Base-by-base conservation (phyloP, 352 stramenopile genomes). In the Pythium graminicola region DNA sequence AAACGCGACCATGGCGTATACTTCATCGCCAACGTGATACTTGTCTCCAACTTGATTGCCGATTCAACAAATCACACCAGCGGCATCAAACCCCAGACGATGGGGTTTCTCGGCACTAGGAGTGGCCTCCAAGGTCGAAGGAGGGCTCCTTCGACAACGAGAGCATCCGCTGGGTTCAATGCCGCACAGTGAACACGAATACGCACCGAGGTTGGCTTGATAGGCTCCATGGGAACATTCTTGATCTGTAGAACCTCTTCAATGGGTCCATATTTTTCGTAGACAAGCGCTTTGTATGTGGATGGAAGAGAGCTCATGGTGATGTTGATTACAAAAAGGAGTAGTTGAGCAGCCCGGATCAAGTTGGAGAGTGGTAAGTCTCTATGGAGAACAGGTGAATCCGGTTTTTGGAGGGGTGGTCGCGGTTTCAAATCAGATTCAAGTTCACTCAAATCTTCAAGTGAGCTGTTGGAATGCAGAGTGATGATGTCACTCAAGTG, bases 281-380 rank as follows among this genome's bases (percentile, higher is more conserved):
- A 54, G 41, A 61, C 36, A 31, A 44, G 49, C 24, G 54, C 54
- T 38, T 61, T 54, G 44, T 61, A 61, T n/a, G 54, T 61, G 14
- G 54, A 33, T 7, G 54, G 54, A 35, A 61, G 35, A 6, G 54
- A 20, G 0, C 27, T 38, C 49, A 56, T 56, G 16, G 4, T 54
- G 33, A 20, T n/a, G n/a, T n/a, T n/a, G n/a, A n/a, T n/a, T n/a
- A n/a, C n/a, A n/a, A n/a, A n/a, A n/a, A n/a, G n/a, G n/a, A n/a
- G n/a, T n/a, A n/a, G n/a, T n/a, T n/a, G n/a, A n/a, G n/a, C n/a
- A n/a, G n/a, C n/a, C n/a, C n/a, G n/a, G n/a, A n/a, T n/a, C n/a
- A n/a, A n/a, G n/a, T n/a, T n/a, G n/a, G n/a, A n/a, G n/a, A n/a
- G n/a, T n/a, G n/a, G n/a, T n/a, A n/a, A n/a, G n/a, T n/a, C n/a